Base-by-base conservation (phyloP, 78 protist genomes). In the Chrysochromulina parva region DNA sequence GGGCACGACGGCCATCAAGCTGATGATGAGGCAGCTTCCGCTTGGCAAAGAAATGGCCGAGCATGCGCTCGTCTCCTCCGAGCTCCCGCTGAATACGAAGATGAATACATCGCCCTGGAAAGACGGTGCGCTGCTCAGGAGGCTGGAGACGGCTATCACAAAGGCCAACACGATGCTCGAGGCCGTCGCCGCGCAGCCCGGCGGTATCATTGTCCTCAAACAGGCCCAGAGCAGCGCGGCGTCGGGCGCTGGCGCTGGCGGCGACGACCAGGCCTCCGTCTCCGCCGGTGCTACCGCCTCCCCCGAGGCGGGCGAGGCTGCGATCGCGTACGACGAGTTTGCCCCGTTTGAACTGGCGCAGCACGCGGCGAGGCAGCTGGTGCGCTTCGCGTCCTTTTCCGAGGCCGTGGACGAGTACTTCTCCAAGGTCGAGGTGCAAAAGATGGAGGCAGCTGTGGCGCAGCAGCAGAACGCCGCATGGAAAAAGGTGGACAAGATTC, bases 331-430 rank as follows among this genome's bases (percentile, higher is more conserved):
- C 76, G 96, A 90, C n/a, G 97, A 96, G 26, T 97, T 97, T 59
- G 88, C 90, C 62, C 97, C 98, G 67, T 65, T 60, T 58, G 24
- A 57, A 13, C 14, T 57, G 59, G 2, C 5, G 53, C 69, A 55
- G 91, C 54, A 50, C 67, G 48, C 53, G 54, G 65, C 50, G 22
- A 6, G 53, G 62, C 60, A 19, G 47, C 26, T 85, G 20, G 91
- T 53, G 69, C 57, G 13, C 66, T 92, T 82, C 81, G 92, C 6
- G 14, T 24, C 91, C 58, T 98, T 97, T 89, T 95, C 94, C 58
- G 80, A 62, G 47, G 97, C 98, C 13, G 95, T 96, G 9, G 99
- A 98, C 88, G 96, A 95, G 55, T 97, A 78, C 95, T 98, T 96
- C 91, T 85, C 97, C 17, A 59, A 92, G 59, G 17, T 26, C 22